Conservation (phyloP, 495 filamentous ascomycete genomes). For the Trichoderma gamsii region DNA sequence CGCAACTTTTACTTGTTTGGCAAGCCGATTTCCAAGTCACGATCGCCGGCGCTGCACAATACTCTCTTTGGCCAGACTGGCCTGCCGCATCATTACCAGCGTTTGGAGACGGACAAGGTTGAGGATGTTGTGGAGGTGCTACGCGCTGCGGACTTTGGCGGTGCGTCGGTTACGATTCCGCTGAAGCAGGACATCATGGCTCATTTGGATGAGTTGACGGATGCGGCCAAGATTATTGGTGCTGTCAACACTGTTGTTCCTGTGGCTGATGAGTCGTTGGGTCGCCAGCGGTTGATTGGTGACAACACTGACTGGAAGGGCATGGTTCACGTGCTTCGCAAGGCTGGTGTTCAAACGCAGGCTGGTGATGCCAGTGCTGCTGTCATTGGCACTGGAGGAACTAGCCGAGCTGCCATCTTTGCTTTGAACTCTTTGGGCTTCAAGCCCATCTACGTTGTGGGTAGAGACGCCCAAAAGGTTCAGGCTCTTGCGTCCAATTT, state of each 20-base stretch:
- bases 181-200: slow-evolving; percentile 85
- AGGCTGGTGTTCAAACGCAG: slow-evolving; percentile 51
- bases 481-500: slow-evolving; percentile 63
- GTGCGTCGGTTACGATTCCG: slow-evolving; percentile 91
- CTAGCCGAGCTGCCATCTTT: slow-evolving; percentile 85
- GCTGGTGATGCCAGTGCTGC: slow-evolving; percentile 44
- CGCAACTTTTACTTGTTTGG: slow-evolving; percentile 85
- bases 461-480: slow-evolving; percentile 65
- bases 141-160: slow-evolving; percentile 69
- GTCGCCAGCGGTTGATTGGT: slow-evolving; percentile 53
- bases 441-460: slow-evolving; percentile 79
- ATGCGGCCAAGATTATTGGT: slow-evolving; percentile 76
- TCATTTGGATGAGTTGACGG: slow-evolving; percentile 69
- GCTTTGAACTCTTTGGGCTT: slow-evolving; percentile 79
- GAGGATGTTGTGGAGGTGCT: slow-evolving; percentile 63
- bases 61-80: slow-evolving; percentile 70
- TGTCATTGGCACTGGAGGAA: slow-evolving; percentile 88
- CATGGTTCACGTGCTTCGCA: slow-evolving; percentile 76
- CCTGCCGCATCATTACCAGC: slow-evolving; percentile 80
- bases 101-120: slow-evolving; percentile 66
- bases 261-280: neutral
- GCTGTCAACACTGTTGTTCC: slow-evolving; percentile 91
- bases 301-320: slow-evolving; percentile 97
- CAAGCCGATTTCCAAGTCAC: slow-evolving; percentile 69
- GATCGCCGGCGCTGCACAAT: slow-evolving; percentile 87